Conservation (phyloP, 2,329 filamentous ascomycete genomes). For the Aquanectria penicillioides region DNA sequence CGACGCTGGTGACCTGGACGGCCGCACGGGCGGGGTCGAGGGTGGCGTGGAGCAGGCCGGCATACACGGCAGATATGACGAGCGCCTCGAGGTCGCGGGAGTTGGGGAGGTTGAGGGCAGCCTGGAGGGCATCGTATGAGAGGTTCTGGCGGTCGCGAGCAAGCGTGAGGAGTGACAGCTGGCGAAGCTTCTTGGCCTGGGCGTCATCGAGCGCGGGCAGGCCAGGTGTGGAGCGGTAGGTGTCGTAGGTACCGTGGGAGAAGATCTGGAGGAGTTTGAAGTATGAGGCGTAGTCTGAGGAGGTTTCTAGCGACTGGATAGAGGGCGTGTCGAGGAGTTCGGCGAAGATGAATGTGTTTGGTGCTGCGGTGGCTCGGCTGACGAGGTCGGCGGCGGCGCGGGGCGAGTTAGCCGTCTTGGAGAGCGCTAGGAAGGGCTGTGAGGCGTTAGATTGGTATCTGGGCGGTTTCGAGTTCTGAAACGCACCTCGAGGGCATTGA, state of each 20-base stretch:
- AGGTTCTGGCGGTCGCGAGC: conserved; percentile 75
- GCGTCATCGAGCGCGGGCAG: conserved; percentile 78
- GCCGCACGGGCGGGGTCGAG: conserved; percentile 81
- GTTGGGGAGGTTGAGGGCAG: conserved; percentile 72
- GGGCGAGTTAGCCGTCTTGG: conserved; percentile 84
- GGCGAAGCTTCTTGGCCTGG: conserved; percentile 86
- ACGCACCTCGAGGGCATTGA: conserved; percentile 70
- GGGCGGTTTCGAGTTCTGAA: no score
- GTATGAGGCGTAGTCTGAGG: conserved; percentile 68
- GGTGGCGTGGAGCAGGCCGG: conserved; percentile 81
- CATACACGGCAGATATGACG: conserved; percentile 88
- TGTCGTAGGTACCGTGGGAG: conserved; percentile 87
- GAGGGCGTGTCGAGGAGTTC: conserved; percentile 87
- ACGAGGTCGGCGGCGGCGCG: conserved; percentile 88
- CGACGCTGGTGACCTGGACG: conserved; percentile 82
- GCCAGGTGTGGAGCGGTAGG: conserved; percentile 64
- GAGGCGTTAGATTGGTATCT: conserved; percentile 32
- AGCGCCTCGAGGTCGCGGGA: conserved; percentile 82
- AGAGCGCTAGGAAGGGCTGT: conserved; percentile 89
- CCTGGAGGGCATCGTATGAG: conserved; percentile 76
- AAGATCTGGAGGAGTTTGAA: conserved; percentile 86
- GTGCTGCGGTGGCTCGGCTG: conserved; percentile 86
- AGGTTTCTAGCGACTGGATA: conserved; percentile 76
- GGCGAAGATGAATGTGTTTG: conserved; percentile 91
- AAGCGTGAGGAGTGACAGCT: conserved; percentile 87